These are phyloP conservation scores for Pneumocystis jirovecii DNA, from an alignment of 1,139 yeast genomes.

Conservation along the genomic window DNA sequence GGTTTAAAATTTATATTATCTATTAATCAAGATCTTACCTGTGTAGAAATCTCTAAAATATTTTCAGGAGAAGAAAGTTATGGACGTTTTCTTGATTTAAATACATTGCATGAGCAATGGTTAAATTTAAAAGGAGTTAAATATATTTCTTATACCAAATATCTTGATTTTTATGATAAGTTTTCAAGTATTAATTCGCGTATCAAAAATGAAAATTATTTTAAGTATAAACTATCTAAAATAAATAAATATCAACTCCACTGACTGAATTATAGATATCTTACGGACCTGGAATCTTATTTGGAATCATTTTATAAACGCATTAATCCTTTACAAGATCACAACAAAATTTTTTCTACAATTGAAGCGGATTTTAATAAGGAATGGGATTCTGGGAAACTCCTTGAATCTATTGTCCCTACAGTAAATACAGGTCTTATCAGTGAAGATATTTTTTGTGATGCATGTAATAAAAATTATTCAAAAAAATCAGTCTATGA, in stretches of 20 bases:
- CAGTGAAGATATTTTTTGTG: slow-evolving; percentile 36
- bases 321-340: slow-evolving; percentile 38
- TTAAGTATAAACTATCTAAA: slow-evolving; percentile 6
- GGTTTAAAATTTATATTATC: neutral
- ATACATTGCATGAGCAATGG: slow-evolving; percentile 37
- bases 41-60: slow-evolving; percentile 26
- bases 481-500: slow-evolving; percentile 50
- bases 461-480: slow-evolving; percentile 49
- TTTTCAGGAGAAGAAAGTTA: slow-evolving; percentile 48
- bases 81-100: slow-evolving; percentile 53
- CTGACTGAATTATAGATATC: slow-evolving; percentile 21
- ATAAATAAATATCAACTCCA: neutral
- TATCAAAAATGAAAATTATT: slow-evolving; percentile 26
- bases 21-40: slow-evolving; percentile 9
- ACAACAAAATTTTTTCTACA: slow-evolving; percentile 24
- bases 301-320: slow-evolving; percentile 33
- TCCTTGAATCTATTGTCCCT: neutral
- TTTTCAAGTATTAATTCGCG: slow-evolving; percentile 25
- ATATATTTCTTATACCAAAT: slow-evolving; percentile 36
- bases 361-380: slow-evolving; percentile 27
- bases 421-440: slow-evolving; percentile 5
- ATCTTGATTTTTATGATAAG: slow-evolving; percentile 33
- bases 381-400: slow-evolving; percentile 17
- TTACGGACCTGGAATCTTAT: slow-evolving; percentile 33
- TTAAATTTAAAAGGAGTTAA: slow-evolving; percentile 27